phyloP scores from a whole-genome alignment of 768 basidiomycete genomes.

The Naganishia vaughanmartiniae region DNA sequence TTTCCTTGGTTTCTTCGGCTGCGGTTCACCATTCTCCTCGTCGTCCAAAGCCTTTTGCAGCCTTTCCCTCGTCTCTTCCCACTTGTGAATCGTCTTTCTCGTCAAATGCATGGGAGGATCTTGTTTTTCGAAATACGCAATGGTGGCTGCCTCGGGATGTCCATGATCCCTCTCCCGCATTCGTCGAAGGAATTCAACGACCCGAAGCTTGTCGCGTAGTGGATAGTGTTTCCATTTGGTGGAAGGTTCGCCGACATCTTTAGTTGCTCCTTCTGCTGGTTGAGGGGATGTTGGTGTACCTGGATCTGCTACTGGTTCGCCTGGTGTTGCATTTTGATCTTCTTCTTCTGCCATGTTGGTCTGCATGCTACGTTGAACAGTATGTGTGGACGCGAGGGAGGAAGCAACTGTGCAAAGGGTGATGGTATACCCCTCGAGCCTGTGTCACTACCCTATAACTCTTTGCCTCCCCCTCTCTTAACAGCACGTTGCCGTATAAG shows the following conservation, averaged over 20 bases:
- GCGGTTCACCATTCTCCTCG: constrained; percentile 20
- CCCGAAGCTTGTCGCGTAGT: constrained; percentile 16
- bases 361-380: background rate
- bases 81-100: constrained; percentile 23
- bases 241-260: constrained; percentile 10
- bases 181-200: constrained; percentile 14
- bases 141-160: constrained; percentile 14
- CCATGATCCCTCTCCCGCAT: constrained; percentile 23
- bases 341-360: constrained; percentile 1
- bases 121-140: constrained; percentile 19
- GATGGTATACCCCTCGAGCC: no score
- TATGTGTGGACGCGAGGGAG: no score
- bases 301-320: background rate
- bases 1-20: constrained; percentile 3
- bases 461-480: no score
- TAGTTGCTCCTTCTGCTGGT: background rate
- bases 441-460: no score
- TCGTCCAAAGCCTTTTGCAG: constrained; percentile 14
- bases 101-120: constrained; percentile 21
- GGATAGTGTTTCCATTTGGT: constrained; percentile 23
- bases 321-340: background rate
- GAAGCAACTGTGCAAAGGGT: no score
- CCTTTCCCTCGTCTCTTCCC: constrained; percentile 17
- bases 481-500: no score
- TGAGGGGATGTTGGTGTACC: constrained; percentile 9